phyloP scores from a whole-genome alignment of 306 rosid species.

The Acacia crassicarpa region DNA sequence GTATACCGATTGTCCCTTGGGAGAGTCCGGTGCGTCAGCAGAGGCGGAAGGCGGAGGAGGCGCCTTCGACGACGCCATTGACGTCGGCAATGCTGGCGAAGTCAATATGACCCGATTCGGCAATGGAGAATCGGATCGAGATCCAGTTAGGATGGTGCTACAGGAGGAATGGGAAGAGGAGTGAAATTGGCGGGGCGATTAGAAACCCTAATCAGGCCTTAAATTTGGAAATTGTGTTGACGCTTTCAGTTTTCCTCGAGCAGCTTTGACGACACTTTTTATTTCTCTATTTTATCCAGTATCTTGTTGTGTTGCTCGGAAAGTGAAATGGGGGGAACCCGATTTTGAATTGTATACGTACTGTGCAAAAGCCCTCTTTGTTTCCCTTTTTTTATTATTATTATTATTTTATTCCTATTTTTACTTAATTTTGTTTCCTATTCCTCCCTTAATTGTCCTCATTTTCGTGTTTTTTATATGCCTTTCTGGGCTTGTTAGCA shows the following conservation, averaged over 20 bases:
- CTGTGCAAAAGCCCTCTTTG: background rate
- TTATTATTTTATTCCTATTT: background rate
- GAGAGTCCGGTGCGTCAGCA: conserved; percentile 36
- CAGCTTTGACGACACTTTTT: conserved; percentile 18
- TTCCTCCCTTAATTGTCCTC: background rate
- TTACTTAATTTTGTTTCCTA: background rate
- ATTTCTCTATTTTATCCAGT: background rate
- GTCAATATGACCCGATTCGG: conserved; percentile 35
- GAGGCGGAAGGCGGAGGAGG: conserved; percentile 45
- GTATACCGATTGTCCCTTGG: conserved; percentile 42
- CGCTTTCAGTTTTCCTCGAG: conserved; percentile 21
- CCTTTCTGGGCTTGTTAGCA: background rate
- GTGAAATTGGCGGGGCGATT: conserved; percentile 48
- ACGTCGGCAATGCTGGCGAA: conserved; percentile 33
- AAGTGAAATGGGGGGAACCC: conserved; percentile 38
- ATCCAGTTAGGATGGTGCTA: conserved; percentile 24
- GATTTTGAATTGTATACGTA: conserved; percentile 45
- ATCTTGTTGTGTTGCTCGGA: background rate
- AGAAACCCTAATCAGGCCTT: conserved; percentile 55
- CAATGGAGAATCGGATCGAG: conserved; percentile 46
- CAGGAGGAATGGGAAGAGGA: conserved; percentile 8
- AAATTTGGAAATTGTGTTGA: conserved; percentile 20
- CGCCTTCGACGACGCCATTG: conserved; percentile 64
- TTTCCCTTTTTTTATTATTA: too few relatives aligned
- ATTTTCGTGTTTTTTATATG: background rate